Evolutionary conservation across 2,329 filamentous ascomycete species (phyloP).

Genomic region (Emergomyces africanus): DNA sequence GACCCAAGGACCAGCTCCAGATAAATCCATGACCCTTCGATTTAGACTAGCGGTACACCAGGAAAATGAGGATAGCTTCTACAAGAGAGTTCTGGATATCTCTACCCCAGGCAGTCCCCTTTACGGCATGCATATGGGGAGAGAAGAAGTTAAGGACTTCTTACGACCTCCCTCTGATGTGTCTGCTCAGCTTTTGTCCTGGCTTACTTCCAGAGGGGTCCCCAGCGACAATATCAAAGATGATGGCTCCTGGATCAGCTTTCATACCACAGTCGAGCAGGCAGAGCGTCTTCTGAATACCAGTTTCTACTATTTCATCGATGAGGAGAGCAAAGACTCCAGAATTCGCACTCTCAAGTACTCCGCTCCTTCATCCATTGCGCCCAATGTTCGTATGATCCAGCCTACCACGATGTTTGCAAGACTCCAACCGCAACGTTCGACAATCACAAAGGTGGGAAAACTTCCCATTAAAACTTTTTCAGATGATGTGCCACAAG

Average conservation of each 20-base stretch:
- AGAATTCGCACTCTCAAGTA: conserved; percentile 47
- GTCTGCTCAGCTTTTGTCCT: conserved; percentile 37
- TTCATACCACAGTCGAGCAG: conserved; percentile 28
- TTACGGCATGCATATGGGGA: conserved; percentile 50
- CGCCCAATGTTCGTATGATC: conserved; percentile 46
- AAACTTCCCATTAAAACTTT: conserved; percentile 3
- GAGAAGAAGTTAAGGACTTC: conserved; percentile 42
- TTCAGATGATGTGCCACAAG: no score
- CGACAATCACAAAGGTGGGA: conserved; percentile 23
- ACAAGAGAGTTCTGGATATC: conserved; percentile 20
- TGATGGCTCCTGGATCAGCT: conserved; percentile 48
- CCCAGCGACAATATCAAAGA: conserved; percentile 33
- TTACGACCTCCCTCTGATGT: conserved; percentile 40
- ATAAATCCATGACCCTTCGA: not conserved
- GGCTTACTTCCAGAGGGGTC: conserved; percentile 43
- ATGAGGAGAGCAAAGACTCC: conserved; percentile 15
- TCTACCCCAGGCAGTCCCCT: conserved; percentile 45
- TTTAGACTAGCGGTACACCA: conserved; percentile 1
- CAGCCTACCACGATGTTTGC: conserved; percentile 55
- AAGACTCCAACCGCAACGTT: conserved; percentile 8
- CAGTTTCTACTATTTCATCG: conserved; percentile 32
- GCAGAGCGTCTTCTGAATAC: conserved; percentile 47
- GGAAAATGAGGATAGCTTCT: not conserved
- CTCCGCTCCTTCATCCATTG: conserved; percentile 46
- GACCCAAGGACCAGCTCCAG: not conserved